phyloP scores from a whole-genome alignment of 345 rosid genomes.

The Punica granatum region DNA sequence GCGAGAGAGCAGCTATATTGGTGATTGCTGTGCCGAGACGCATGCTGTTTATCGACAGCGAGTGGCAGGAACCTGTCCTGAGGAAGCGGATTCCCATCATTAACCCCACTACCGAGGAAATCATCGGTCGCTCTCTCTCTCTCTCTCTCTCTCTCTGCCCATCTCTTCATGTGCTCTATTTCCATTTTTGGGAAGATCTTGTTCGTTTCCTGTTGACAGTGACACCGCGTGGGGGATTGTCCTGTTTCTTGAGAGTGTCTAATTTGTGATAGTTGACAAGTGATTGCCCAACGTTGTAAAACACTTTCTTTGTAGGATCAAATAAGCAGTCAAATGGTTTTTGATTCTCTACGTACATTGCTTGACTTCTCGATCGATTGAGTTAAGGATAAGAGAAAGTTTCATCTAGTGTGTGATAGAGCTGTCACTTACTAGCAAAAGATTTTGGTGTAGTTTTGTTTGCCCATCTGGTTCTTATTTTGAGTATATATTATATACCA shows the following conservation, averaged over 20 bases:
- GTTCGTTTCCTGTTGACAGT: not conserved
- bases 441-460: not conserved
- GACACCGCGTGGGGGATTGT: not conserved
- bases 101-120: constrained; percentile 10
- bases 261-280: no score
- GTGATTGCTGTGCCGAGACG: constrained; percentile 2
- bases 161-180: not conserved
- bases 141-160: not conserved
- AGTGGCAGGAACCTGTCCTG: constrained; percentile 8
- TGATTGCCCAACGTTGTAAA: no score
- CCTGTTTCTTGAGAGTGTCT: no score
- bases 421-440: not conserved
- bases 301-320: no score
- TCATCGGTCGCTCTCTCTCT: constrained; percentile 1
- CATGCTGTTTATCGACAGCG: constrained; percentile 8
- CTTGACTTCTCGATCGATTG: not conserved
- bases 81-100: constrained; percentile 10
- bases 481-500: not conserved
- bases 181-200: not conserved
- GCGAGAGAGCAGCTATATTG: no score
- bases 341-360: no score
- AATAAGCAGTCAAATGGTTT: not conserved
- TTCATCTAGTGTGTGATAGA: no score
- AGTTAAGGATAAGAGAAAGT: not conserved
- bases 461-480: not conserved